Conservation (phyloP, 2,329 filamentous ascomycete species). For the Sclerotinia trifoliorum region DNA sequence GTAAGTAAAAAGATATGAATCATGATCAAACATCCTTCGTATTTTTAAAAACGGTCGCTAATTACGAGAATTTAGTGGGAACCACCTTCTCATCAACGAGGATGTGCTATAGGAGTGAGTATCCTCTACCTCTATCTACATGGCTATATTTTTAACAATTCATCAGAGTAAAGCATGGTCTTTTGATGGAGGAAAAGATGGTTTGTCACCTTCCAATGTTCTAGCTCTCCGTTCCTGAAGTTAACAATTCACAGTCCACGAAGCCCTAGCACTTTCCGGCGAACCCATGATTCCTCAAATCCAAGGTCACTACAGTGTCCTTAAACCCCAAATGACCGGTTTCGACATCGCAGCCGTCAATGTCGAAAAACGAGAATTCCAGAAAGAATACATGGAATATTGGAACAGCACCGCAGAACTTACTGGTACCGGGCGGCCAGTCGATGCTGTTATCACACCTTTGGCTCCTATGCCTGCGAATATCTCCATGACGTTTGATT, state of each 20-base stretch:
- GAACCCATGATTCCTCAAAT: constrained; percentile 46
- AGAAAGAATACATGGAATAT: constrained; percentile 58
- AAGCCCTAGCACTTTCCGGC: constrained; percentile 53
- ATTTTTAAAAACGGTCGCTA: background rate
- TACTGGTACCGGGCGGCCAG: constrained; percentile 42
- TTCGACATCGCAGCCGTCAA: constrained; percentile 44
- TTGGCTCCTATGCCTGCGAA: constrained; percentile 43
- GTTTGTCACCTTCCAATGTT: constrained; percentile 20
- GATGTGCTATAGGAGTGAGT: constrained; percentile 44
- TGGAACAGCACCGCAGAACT: constrained; percentile 35
- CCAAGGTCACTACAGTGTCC: constrained; percentile 28
- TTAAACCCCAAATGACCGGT: constrained; percentile 39
- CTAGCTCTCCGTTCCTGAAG: background rate
- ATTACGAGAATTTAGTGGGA: constrained; percentile 46
- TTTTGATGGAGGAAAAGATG: constrained; percentile 52
- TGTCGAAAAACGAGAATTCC: constrained; percentile 52
- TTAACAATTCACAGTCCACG: constrained; percentile 40
- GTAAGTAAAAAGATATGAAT: constrained; percentile 9
- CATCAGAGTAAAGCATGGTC: constrained; percentile 41
- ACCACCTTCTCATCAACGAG: constrained; percentile 50
- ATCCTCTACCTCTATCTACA: constrained; percentile 31
- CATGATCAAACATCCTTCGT: background rate
- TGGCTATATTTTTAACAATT: background rate
- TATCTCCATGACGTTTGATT: constrained; percentile 19
- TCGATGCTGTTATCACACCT: constrained; percentile 55